phyloP scores from a whole-genome alignment of 176 grass and related monocot genomes.

The Tillandsia leiboldiana region DNA sequence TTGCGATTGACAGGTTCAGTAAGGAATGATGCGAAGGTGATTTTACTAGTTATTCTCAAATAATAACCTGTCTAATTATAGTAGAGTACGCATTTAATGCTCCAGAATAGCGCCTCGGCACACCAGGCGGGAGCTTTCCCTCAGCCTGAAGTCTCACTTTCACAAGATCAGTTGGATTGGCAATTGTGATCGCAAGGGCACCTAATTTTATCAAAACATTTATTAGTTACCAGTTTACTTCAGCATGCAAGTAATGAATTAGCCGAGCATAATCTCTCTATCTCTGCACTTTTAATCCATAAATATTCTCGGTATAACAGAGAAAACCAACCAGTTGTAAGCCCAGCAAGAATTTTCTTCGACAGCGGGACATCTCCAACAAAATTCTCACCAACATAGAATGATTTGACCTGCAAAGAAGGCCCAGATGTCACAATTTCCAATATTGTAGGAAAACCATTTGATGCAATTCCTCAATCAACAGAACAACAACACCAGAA shows the following conservation, averaged over 20 bases:
- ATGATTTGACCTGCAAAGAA: constrained; percentile 53
- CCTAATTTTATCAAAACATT: constrained; percentile 25
- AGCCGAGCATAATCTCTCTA: too few relatives aligned
- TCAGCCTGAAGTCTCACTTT: constrained; percentile 88
- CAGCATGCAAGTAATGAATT: too few relatives aligned
- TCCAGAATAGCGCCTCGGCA: constrained; percentile 58
- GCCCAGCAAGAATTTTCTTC: constrained; percentile 77
- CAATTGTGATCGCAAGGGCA: constrained; percentile 71
- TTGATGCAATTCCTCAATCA: neutral
- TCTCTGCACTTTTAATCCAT: neutral
- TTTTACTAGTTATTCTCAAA: neutral
- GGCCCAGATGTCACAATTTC: neutral
- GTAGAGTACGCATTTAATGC: constrained; percentile 73
- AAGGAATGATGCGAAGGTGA: neutral
- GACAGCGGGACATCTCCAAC: constrained; percentile 68
- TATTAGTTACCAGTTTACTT: neutral
- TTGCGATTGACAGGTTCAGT: neutral
- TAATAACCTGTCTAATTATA: constrained; percentile 52
- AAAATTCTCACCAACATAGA: constrained; percentile 63
- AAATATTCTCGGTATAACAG: neutral
- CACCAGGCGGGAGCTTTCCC: constrained; percentile 69
- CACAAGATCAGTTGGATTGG: constrained; percentile 95
- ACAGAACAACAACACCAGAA: too few relatives aligned
- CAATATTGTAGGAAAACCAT: neutral
- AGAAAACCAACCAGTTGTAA: constrained; percentile 57